Base-by-base conservation (phyloP, 2,329 filamentous ascomycete species). In the Fonsecaea erecta region DNA sequence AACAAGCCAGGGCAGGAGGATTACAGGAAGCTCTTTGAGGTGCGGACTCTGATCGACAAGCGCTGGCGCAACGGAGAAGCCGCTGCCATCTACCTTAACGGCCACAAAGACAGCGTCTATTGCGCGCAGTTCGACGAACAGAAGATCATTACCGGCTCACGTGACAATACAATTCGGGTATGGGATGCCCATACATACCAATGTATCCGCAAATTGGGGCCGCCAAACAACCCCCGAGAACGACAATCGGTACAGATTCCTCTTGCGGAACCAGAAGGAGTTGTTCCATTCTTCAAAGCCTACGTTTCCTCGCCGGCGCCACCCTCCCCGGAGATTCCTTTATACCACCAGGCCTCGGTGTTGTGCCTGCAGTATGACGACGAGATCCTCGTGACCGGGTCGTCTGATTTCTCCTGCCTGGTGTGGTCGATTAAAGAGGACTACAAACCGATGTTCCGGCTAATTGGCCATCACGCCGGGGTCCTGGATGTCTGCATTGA, bases 71-170 rank as follows among this genome's bases (percentile, higher is more conserved):
- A 88, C 57, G 90, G 91, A 62, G 88, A 89, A 70, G 91, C 93
- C 8, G 89, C 87, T 52, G 89, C 92, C 0, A 88, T 96, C 62
- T 98, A 97, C 77, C 84, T 99, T 24, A 92, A 95, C 73, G 95
- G 95, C 1, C 95, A 99, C 76, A 88, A 89, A 28, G 95, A 99
- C 77, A 97, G 93, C 70, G 96, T 99, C 63, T 99, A 99, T 80
- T 99, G 95, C 77, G 86, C 96, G 63, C 95, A 99, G 75, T 99
- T 98, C 76, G 95, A 99, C 76, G 94, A 98, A 89, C 93, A 90
- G 75, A 99, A 98, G 78, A 97, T 98, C 74, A 93, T 99, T 70
- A 98, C 95, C 2, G 95, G 95, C 30, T 97, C 94, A 9, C 89
- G 95, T 68, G 95, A 99, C 78, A 91, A 92, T 75, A 98, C 95